Evolutionary conservation across 257 asterid genomes (phyloP).

Genomic region (Capsicum pubescens): DNA sequence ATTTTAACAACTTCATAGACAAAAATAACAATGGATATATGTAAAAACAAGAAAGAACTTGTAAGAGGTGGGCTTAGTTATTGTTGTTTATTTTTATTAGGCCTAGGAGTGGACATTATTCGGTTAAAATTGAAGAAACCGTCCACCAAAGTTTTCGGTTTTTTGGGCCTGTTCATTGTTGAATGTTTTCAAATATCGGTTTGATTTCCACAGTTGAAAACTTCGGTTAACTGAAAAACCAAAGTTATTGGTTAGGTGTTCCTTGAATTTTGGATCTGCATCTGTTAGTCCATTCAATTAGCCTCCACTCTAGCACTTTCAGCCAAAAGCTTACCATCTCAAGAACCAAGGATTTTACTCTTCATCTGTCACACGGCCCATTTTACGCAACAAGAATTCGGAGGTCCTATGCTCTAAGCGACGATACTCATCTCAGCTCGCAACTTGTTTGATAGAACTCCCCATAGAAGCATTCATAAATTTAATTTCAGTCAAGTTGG

Average conservation of each 20-base stretch:
- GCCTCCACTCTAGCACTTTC: neutral
- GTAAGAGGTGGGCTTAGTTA: slow-evolving; percentile 13
- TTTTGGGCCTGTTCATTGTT: neutral
- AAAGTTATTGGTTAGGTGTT: neutral
- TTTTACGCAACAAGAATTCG: slow-evolving; percentile 65
- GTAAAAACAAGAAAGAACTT: neutral
- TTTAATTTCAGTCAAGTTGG: neutral
- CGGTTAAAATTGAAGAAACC: neutral
- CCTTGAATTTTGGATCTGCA: neutral
- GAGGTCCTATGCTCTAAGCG: slow-evolving; percentile 60
- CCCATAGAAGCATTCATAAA: slow-evolving; percentile 54
- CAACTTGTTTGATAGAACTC: slow-evolving; percentile 69
- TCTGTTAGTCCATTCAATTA: neutral
- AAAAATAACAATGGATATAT: neutral
- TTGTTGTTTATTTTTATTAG: neutral
- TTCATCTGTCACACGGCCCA: slow-evolving; percentile 53
- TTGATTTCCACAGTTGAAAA: neutral
- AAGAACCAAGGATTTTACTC: slow-evolving; percentile 56
- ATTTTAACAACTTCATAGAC: neutral
- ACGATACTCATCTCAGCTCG: slow-evolving; percentile 61
- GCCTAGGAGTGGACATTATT: neutral
- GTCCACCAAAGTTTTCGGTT: neutral
- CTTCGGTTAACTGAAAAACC: neutral
- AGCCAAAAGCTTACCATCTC: slow-evolving; percentile 44
- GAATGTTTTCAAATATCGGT: neutral